A percentile compares a stretch with the other conserved stretches of the same genome.
These are phyloP conservation scores for Penicillium sp. DNA, from an alignment of 2,329 filamentous ascomycete species.

Conservation along the genomic window DNA sequence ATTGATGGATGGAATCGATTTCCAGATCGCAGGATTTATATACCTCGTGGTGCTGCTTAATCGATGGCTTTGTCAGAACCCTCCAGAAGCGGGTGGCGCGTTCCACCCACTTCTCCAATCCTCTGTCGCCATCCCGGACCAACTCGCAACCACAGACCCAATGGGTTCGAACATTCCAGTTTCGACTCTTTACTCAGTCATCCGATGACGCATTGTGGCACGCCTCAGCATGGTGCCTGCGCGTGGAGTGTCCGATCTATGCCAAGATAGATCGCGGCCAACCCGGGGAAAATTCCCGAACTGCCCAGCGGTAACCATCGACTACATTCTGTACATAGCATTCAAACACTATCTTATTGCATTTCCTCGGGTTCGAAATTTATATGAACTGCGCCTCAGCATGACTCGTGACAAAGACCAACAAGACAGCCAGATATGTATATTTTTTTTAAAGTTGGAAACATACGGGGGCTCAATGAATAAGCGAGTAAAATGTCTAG, in stretches of 20 bases:
- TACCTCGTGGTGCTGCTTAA: conserved; percentile 1
- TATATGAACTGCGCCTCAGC: too few relatives aligned
- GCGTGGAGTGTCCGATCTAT: background rate
- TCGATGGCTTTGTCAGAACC: conserved; percentile 12
- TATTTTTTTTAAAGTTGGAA: too few relatives aligned
- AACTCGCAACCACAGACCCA: background rate
- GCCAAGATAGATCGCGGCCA: background rate
- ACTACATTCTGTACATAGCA: too few relatives aligned
- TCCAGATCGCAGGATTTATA: conserved; percentile 9
- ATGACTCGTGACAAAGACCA: too few relatives aligned
- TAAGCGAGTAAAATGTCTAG: too few relatives aligned
- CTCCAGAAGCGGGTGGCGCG: conserved; percentile 16
- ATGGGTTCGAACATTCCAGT: background rate
- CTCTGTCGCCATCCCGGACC: conserved; percentile 3
- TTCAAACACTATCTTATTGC: too few relatives aligned
- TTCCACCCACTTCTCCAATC: conserved; percentile 15
- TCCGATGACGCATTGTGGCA: background rate
- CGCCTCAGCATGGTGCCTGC: background rate
- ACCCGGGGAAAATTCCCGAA: too few relatives aligned
- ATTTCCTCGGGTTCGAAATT: too few relatives aligned
- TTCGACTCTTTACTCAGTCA: background rate
- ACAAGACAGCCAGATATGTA: too few relatives aligned
- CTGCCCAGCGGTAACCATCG: too few relatives aligned
- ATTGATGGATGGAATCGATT: background rate
- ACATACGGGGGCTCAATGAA: too few relatives aligned